Evolutionary conservation across 2,329 filamentous ascomycete genomes (phyloP).

Genomic region (Cryphonectria naterciae): DNA sequence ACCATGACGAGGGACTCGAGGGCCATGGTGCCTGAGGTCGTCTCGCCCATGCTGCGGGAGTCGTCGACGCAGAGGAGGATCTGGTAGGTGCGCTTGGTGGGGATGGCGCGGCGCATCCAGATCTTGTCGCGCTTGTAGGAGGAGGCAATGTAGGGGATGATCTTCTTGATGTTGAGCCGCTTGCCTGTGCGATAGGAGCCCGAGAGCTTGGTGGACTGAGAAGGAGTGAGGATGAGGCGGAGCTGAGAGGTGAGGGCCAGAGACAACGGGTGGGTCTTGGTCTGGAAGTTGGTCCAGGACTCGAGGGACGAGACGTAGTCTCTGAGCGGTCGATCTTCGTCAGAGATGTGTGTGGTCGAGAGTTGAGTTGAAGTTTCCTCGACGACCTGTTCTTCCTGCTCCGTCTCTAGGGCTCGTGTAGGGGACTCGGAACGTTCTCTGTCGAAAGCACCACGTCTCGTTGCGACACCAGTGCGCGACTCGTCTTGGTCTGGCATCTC

Average conservation of each 20-base stretch:
- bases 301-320: constrained; percentile 63
- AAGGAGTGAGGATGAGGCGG: constrained; percentile 91
- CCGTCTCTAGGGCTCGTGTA: constrained; percentile 37
- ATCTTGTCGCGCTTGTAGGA: constrained; percentile 99
- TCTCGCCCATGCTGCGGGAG: constrained; percentile 89
- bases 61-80: constrained; percentile 98
- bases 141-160: constrained; percentile 98
- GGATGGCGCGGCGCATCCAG: constrained; percentile 94
- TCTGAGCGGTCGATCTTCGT: constrained; percentile 47
- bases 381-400: constrained; percentile 50
- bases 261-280: constrained; percentile 81
- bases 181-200: constrained; percentile 98
- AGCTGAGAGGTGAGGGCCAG: constrained; percentile 92
- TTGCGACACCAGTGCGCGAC: constrained; percentile 63
- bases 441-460: constrained; percentile 61
- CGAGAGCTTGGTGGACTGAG: constrained; percentile 92
- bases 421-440: constrained; percentile 48
- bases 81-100: constrained; percentile 93
- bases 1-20: constrained; percentile 95
- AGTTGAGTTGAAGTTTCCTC: constrained; percentile 66
- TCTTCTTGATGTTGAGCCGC: constrained; percentile 97
- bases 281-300: constrained; percentile 86
- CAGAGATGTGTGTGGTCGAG: constrained; percentile 71
- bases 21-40: constrained; percentile 74
- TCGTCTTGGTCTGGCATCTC: constrained; percentile 56